Base-by-base conservation (phyloP, 306 rosid genomes). In the Rosa persica region DNA sequence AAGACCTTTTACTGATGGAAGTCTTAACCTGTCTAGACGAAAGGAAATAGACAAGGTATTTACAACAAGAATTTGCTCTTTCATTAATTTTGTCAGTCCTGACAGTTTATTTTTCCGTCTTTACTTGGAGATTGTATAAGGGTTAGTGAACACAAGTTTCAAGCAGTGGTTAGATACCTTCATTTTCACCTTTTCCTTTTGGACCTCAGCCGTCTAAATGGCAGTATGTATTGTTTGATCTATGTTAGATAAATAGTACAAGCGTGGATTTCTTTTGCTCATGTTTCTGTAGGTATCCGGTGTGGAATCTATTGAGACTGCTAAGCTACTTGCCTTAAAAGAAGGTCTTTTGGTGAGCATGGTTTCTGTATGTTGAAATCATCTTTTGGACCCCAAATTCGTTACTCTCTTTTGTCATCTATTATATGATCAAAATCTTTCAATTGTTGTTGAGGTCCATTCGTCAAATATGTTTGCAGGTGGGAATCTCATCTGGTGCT, bases 401-500 rank as follows among this genome's bases (percentile, higher is more conserved):
- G 34, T 30, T 22, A 12, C 42, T 5, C 68, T 65, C 22, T 7
- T 43, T 20, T 3, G 46, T 12, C 60, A 6, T 7, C 16, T 17
- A 15, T 38, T 36, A 39, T 20, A 12, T 12, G 10, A 67, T 6
- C 3, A 4, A 43, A 46, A 39, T 5, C 4, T 9, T 8, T 36
- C 16, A 20, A 27, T 36, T 12, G 62, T 36, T 51, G 47, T 17
- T 42, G 58, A 60, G 42, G 36, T 73, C 75, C 19, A 77, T 25
- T 10, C 34, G 9, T 49, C 69, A 46, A 51, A 30, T 57, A 4
- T 84, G 38, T 77, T 67, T 81, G 80, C 79, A 91, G 97, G 87
- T 90, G 81, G 96, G 97, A 48, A 84, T 93, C 76, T 93, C 98
- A 61, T 93, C 98, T 6, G 93, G 98, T 72, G 97, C 96, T n/a